Base-by-base conservation (phyloP, 768 basidiomycete species). In the Collybiopsis luxurians region DNA sequence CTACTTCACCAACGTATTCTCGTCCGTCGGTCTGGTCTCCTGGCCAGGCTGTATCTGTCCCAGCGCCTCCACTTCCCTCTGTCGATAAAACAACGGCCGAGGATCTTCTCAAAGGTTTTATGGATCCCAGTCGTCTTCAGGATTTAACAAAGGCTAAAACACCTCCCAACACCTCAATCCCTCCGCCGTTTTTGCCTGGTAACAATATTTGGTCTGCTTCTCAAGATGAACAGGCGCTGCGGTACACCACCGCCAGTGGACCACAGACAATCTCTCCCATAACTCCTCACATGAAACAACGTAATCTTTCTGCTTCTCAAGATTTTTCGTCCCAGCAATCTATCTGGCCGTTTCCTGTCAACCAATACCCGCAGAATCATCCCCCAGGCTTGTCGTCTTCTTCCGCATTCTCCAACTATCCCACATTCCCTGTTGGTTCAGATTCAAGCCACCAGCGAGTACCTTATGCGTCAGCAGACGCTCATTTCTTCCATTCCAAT, bases 181-280 rank as follows among this genome's bases (percentile, higher is more conserved):
- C 81, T 0, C 73, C 80, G 21, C 71, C 84, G 26, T 85, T 88
- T 60, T 79, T 83, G 21, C 73, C 75, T 7, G 69, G 70, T 30
- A 74, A 79, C 48, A 88, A 83, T 1, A 90, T 89, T 39, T 89
- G 89, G 88, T 83, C 87, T 3, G 77, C 84, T 13, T 75, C 80
- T 1, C 70, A 73, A 2, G 85, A 84, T 58, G 81, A 82, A 54
- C 71, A 74, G 50, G 63, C 72, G 24, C 63, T 76, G 40, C 72
- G 42, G 17, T 42, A 21, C 39, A 7, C 50, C 24, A 46, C 27
- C n/a, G n/a, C n/a, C 21, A 15, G 44, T 31, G 40, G 34, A 15
- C 19, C 36, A 24, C 59, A 56, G 34, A n/a, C 34, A 30, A 28
- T 21, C 2, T 36, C 15, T 34, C 27, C 53, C 13, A 17, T 27